Percentiles rank a stretch among this genome's conserved stretches.
Evolutionary conservation across 768 basidiomycete genomes (phyloP).

Genomic region (Mycena vitilis): DNA sequence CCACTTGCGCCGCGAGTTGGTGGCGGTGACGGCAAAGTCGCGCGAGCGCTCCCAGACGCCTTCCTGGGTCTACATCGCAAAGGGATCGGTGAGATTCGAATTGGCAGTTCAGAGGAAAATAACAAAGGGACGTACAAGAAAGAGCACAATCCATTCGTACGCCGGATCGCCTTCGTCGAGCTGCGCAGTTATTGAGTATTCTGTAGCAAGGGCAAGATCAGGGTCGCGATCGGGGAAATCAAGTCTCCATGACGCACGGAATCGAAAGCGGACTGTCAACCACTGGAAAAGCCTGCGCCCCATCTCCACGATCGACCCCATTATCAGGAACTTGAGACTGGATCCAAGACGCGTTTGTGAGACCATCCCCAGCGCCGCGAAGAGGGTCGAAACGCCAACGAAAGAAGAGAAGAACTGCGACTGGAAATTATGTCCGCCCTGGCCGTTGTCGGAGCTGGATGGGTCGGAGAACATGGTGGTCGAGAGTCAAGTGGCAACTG

Average conservation of each 20-base stretch:
- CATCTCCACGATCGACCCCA: slow-evolving; percentile 21
- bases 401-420: slow-evolving; percentile 17
- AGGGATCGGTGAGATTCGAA: background rate
- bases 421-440: background rate
- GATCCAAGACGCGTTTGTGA: slow-evolving; percentile 16
- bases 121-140: slow-evolving; percentile 47
- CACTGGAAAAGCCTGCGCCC: slow-evolving; percentile 25
- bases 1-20: slow-evolving; percentile 46
- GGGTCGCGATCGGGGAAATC: background rate
- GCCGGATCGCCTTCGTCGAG: slow-evolving; percentile 60
- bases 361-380: slow-evolving; percentile 24
- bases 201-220: slow-evolving; percentile 38
- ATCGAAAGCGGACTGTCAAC: slow-evolving; percentile 10
- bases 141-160: slow-evolving; percentile 61
- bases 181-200: slow-evolving; percentile 56
- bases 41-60: slow-evolving; percentile 56
- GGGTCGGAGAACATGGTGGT: slow-evolving; percentile 1
- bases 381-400: slow-evolving; percentile 26
- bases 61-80: slow-evolving; percentile 47
- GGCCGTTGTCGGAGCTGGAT: background rate
- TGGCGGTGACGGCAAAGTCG: slow-evolving; percentile 53
- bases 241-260: slow-evolving; percentile 3
- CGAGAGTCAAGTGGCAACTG: background rate
- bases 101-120: background rate
- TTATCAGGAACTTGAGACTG: slow-evolving; percentile 23